Evolutionary conservation across 192 early-diverging fungal species (phyloP), one percentile per base, ranked within the genome.

Genomic region (Ambispora gerdemannii): DNA sequence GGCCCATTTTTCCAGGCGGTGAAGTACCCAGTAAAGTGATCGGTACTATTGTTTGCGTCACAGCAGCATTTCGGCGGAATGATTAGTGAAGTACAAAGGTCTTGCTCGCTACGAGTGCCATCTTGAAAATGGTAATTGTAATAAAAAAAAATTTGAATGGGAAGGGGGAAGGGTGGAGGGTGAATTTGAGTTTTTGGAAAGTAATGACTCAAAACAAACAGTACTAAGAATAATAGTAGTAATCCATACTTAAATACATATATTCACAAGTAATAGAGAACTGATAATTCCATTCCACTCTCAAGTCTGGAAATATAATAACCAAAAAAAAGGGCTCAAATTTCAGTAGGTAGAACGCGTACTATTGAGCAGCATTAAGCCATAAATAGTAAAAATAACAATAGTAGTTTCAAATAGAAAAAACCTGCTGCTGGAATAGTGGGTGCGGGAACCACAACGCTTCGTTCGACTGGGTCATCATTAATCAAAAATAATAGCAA

Each of bases 381-480:
- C 15, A 15, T 15, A 43, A 43, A 43, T 10, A 43, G 7, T 10
- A 15, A 43, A 43, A 43, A 15, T 15, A 43, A 43, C 6, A 43
- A 43, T 43, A 43, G 38, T 10, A 43, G 38, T 15, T n/a, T n/a
- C n/a, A n/a, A n/a, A n/a, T 15, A 15, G 38, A 15, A 6, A 43
- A 43, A 6, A 69, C 67, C 67, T 38, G 67, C 34, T 25, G 38
- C 32, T 19, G 67, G 67, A 22, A 69, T 38, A 31, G 25, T 69
- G 22, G 15, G 3, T 4, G 50, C 3, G 0, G 50, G 52, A 7
- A 43, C 3, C 25, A 69, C 20, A 25, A n/a, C 22, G 11, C 34
- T 69, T 35, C 7, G 10, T 27, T 51, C 38, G 3, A 69, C 25
- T 19, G 34, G 20, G 4, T 55, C 31, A 36, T 53, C 50, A 3